Evolutionary conservation across 495 filamentous ascomycete species (phyloP).

Genomic region (Aspergillus carlsbadensis): DNA sequence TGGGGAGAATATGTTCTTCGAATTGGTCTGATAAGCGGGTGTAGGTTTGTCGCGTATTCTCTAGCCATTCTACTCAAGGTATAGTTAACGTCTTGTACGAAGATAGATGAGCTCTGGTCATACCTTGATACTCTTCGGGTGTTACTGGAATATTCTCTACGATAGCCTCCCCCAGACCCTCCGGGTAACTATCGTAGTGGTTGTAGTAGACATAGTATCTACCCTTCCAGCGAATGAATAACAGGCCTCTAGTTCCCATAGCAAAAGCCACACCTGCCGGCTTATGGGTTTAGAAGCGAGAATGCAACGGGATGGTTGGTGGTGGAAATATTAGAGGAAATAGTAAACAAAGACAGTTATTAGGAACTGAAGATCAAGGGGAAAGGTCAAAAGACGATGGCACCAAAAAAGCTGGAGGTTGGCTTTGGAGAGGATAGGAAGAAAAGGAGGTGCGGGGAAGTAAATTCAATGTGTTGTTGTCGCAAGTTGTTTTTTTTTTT

Average conservation of each 20-base stretch:
- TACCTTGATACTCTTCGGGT: constrained; percentile 23
- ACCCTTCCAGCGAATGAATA: constrained; percentile 26
- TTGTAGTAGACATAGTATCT: constrained; percentile 33
- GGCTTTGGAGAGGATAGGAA: no score
- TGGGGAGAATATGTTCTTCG: constrained; percentile 13
- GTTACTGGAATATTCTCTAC: constrained; percentile 25
- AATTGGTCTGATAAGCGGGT: constrained; percentile 8
- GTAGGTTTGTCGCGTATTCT: constrained; percentile 9
- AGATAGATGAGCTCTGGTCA: neutral
- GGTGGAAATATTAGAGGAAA: no score
- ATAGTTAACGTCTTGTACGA: neutral
- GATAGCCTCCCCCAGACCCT: constrained; percentile 23
- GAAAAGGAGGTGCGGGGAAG: no score
- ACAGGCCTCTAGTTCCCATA: constrained; percentile 29
- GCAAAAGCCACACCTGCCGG: no score
- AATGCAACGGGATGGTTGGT: no score
- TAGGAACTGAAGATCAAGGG: no score
- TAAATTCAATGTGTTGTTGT: no score
- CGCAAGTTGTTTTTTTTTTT: no score
- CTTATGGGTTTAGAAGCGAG: no score
- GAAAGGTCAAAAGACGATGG: no score
- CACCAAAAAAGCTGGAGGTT: no score
- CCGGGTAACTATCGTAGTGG: constrained; percentile 30
- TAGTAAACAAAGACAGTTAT: no score
- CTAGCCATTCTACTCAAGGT: constrained; percentile 15